Evolutionary conservation across 805 yeast species (phyloP).

Genomic region (Cyberlindnera mississippiensis): DNA sequence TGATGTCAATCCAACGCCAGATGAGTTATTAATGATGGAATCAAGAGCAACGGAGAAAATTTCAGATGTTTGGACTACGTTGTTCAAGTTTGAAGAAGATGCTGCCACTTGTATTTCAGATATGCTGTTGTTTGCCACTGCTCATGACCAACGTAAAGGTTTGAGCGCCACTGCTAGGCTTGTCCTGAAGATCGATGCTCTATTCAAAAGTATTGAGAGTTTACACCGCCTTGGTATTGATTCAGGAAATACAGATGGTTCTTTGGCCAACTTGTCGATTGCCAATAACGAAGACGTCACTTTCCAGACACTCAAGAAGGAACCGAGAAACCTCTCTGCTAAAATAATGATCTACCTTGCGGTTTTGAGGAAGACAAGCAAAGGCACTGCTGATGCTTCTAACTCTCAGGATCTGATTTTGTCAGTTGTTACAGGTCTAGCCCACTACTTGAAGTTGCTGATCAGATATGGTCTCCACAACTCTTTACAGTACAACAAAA

Average conservation of each 20-base stretch:
- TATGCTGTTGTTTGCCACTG: slow-evolving; percentile 82
- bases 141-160: slow-evolving; percentile 65
- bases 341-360: slow-evolving; percentile 88
- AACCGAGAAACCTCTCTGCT: slow-evolving; percentile 81
- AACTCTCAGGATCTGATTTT: slow-evolving; percentile 61
- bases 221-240: slow-evolving; percentile 31
- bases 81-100: slow-evolving; percentile 86
- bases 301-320: slow-evolving; percentile 23
- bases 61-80: slow-evolving; percentile 73
- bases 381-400: slow-evolving; percentile 29
- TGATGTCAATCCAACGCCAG: slow-evolving; percentile 38
- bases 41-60: slow-evolving; percentile 57
- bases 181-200: slow-evolving; percentile 66
- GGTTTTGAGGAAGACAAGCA: slow-evolving; percentile 59
- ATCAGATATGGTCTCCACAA: slow-evolving; percentile 76
- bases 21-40: slow-evolving; percentile 54
- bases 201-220: slow-evolving; percentile 72
- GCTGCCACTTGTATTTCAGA: slow-evolving; percentile 87
- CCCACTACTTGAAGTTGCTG: slow-evolving; percentile 85
- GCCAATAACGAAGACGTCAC: slow-evolving; percentile 11
- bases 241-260: slow-evolving; percentile 8
- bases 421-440: slow-evolving; percentile 82
- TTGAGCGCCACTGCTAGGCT: slow-evolving; percentile 65
- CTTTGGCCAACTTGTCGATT: slow-evolving; percentile 8
- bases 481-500: slow-evolving; percentile 65